A percentile compares a stretch with the other conserved stretches of the same genome.
Evolutionary conservation across 805 yeast species (phyloP).

Genomic region (Sugiyamaella qingdaonensis): DNA sequence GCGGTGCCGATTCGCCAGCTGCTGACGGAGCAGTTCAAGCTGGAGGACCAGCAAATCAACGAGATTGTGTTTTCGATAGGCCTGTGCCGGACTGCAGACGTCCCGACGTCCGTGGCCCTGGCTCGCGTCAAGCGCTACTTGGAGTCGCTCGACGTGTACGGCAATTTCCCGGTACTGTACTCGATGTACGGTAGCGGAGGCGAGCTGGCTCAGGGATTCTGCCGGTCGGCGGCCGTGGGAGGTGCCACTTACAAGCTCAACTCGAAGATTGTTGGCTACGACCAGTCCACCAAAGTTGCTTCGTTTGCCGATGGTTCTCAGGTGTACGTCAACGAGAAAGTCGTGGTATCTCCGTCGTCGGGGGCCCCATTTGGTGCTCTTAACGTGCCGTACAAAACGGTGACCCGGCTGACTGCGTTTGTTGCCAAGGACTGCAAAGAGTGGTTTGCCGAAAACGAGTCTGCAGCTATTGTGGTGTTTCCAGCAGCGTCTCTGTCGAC

Average conservation of each 20-base stretch:
- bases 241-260: slow-evolving; percentile 89
- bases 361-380: slow-evolving; percentile 23
- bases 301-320: slow-evolving; percentile 58
- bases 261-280: slow-evolving; percentile 60
- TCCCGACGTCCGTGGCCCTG: slow-evolving; percentile 69
- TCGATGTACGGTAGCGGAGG: slow-evolving; percentile 96
- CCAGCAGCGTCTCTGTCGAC: slow-evolving; percentile 76
- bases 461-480: slow-evolving; percentile 83
- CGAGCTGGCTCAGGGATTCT: slow-evolving; percentile 92
- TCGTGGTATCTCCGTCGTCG: slow-evolving; percentile 59
- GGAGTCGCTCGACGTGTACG: slow-evolving; percentile 83
- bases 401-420: slow-evolving; percentile 73
- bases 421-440: slow-evolving; percentile 84
- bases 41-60: slow-evolving; percentile 68
- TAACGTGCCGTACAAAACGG: slow-evolving; percentile 31
- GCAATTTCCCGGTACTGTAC: slow-evolving; percentile 86
- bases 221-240: slow-evolving; percentile 96
- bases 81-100: slow-evolving; percentile 56
- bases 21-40: slow-evolving; percentile 58
- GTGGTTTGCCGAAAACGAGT: slow-evolving; percentile 86
- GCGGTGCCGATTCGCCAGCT: slow-evolving; percentile 56
- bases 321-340: slow-evolving; percentile 72
- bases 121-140: slow-evolving; percentile 79
- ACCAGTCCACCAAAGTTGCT: slow-evolving; percentile 64
- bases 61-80: slow-evolving; percentile 88